These are phyloP conservation scores for Calocybe gambosa DNA, from an alignment of 1,284 basidiomycete genomes.

Conservation along the genomic window DNA sequence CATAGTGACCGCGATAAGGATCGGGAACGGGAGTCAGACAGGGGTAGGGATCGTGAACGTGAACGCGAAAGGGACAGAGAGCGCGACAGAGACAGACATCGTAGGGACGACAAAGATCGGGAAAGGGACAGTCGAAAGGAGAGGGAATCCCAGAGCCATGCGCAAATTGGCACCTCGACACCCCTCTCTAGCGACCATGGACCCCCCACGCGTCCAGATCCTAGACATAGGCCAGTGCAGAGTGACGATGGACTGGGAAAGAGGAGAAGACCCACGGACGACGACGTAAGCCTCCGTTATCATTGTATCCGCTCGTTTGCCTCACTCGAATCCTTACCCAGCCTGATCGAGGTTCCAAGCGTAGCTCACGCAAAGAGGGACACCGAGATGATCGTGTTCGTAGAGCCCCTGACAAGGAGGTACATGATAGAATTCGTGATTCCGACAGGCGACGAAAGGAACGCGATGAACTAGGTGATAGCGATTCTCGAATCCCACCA, in stretches of 20 bases:
- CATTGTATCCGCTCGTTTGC: slow-evolving; percentile 13
- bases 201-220: slow-evolving; percentile 53
- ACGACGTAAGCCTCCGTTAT: slow-evolving; percentile 50
- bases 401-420: slow-evolving; percentile 63
- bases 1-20: slow-evolving; percentile 50
- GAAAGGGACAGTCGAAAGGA: slow-evolving; percentile 39
- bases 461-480: slow-evolving; percentile 44
- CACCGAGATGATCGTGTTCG: slow-evolving; percentile 67
- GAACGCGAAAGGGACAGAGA: slow-evolving; percentile 33
- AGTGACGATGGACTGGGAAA: slow-evolving; percentile 59
- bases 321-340: slow-evolving; percentile 25
- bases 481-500: slow-evolving; percentile 39
- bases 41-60: slow-evolving; percentile 38
- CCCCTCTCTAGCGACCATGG: slow-evolving; percentile 41
- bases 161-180: slow-evolving; percentile 22
- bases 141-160: slow-evolving; percentile 34
- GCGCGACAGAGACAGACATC: slow-evolving; percentile 32
- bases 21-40: slow-evolving; percentile 33
- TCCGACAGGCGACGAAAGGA: slow-evolving; percentile 64
- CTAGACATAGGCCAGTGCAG: slow-evolving; percentile 43
- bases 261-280: slow-evolving; percentile 56
- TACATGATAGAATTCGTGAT: slow-evolving; percentile 57
- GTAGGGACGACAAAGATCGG: slow-evolving; percentile 33
- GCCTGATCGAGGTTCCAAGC: slow-evolving; percentile 66
- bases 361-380: slow-evolving; percentile 66